Conservation (phyloP, 306 rosid genomes). For the Prunus salicina region DNA sequence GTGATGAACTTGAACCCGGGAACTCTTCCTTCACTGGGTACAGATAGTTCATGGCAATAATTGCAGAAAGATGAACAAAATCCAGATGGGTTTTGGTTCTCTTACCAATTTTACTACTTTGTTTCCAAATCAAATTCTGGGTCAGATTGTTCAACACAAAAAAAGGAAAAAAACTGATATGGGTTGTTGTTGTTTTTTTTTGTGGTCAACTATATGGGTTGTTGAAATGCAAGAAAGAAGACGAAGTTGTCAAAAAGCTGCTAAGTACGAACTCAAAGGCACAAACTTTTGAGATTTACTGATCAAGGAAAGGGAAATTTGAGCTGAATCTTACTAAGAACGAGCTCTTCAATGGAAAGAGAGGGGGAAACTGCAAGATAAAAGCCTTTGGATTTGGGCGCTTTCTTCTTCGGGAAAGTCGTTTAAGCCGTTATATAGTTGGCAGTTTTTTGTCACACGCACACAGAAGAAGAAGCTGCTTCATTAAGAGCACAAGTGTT, state of each 20-base stretch:
- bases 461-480: neutral
- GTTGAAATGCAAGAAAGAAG: neutral
- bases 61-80: neutral
- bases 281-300: neutral
- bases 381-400: neutral
- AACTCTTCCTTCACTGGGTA: slow-evolving; percentile 60
- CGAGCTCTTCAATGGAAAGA: neutral
- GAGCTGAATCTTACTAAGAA: slow-evolving; percentile 3
- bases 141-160: neutral
- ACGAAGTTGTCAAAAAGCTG: neutral
- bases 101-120: neutral
- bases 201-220: too few relatives aligned
- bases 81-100: neutral
- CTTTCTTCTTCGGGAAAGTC: slow-evolving; percentile 33
- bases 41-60: slow-evolving; percentile 41
- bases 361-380: neutral
- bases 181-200: neutral
- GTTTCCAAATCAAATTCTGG: neutral
- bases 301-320: neutral
- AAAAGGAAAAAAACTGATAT: neutral
- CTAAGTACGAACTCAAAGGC: neutral
- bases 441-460: neutral
- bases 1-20: slow-evolving; percentile 35
- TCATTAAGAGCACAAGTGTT: neutral
- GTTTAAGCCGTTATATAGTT: slow-evolving; percentile 37